Evolutionary conservation across 495 filamentous ascomycete species (phyloP).

Genomic region (Talaromyces ruber): DNA sequence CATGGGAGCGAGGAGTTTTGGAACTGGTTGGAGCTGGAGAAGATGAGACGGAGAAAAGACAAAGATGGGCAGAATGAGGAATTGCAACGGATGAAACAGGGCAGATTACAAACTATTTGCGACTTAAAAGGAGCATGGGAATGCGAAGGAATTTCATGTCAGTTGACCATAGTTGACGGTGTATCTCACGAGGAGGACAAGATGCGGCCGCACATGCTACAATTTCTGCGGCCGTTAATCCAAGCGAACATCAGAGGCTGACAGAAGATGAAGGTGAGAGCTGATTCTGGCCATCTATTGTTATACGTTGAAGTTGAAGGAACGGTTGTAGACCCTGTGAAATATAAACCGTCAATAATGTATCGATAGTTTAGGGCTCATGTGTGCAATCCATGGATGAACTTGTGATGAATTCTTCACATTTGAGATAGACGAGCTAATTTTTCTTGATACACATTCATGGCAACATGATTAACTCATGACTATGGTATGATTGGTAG

Average conservation of each 20-base stretch:
- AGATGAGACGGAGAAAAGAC: background rate
- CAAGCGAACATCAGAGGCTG: background rate
- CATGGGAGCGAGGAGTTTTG: constrained; percentile 28
- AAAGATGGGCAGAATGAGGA: background rate
- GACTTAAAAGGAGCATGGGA: background rate
- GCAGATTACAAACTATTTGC: background rate
- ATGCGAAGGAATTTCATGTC: background rate
- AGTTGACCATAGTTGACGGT: background rate
- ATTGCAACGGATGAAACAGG: background rate
- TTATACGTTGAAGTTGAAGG: too few relatives aligned
- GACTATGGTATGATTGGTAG: background rate
- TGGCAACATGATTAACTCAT: background rate
- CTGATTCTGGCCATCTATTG: background rate
- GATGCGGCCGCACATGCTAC: background rate
- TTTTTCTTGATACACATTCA: background rate
- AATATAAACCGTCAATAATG: too few relatives aligned
- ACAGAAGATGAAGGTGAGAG: background rate
- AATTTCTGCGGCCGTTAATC: background rate
- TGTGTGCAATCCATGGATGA: too few relatives aligned
- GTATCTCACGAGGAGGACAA: background rate
- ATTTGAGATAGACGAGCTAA: background rate
- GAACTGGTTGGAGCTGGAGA: constrained; percentile 15
- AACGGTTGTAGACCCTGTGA: too few relatives aligned
- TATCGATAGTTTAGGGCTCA: too few relatives aligned
- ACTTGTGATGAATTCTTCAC: too few relatives aligned